Conservation (phyloP, 1,284 basidiomycete genomes). For the Boletus mariae region DNA sequence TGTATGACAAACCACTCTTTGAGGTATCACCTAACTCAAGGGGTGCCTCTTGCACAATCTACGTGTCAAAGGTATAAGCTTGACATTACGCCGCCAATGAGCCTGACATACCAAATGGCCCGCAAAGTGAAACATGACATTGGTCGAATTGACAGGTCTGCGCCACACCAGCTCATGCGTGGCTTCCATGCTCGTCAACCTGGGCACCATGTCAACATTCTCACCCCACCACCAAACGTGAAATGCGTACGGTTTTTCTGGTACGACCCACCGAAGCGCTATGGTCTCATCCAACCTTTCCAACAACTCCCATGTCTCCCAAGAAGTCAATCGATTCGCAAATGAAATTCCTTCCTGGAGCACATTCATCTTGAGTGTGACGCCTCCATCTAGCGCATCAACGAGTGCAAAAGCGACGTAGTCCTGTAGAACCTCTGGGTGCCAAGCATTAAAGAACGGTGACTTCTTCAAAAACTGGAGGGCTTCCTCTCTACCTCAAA, state of each 20-base stretch:
- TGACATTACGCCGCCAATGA: neutral
- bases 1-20: neutral
- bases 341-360: constrained; percentile 59
- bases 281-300: constrained; percentile 46
- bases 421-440: constrained; percentile 59
- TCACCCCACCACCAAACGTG: neutral
- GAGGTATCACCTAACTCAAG: constrained; percentile 35
- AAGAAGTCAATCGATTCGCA: constrained; percentile 38
- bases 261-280: constrained; percentile 54
- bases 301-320: constrained; percentile 47
- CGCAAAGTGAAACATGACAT: constrained; percentile 50
- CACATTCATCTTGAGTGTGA: constrained; percentile 59
- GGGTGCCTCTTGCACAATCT: constrained; percentile 48
- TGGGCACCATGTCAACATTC: constrained; percentile 13
- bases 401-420: constrained; percentile 68
- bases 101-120: constrained; percentile 55
- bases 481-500: constrained; percentile 55
- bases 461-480: constrained; percentile 46
- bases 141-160: constrained; percentile 54
- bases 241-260: constrained; percentile 40
- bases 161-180: constrained; percentile 45
- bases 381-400: constrained; percentile 32
- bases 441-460: constrained; percentile 75
- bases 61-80: constrained; percentile 5
- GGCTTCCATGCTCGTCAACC: constrained; percentile 37